Conservation (phyloP, 2,329 filamentous ascomycete genomes). For the Acarospora socialis region DNA sequence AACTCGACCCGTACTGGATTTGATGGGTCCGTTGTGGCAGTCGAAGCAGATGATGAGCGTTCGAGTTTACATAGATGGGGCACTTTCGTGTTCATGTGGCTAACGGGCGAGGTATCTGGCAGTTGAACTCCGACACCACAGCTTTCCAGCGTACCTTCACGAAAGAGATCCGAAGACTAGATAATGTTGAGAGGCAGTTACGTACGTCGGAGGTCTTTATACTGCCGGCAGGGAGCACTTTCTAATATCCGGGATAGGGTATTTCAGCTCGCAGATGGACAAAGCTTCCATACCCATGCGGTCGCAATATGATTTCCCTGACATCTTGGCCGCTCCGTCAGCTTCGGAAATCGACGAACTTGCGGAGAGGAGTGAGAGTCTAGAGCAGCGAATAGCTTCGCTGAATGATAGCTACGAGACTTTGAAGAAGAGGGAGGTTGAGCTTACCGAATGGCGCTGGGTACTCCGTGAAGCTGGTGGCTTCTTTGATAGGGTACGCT, state of each 20-base stretch:
- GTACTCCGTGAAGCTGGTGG: constrained; percentile 89
- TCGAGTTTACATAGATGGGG: too few species aligned
- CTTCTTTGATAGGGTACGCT: constrained; percentile 71
- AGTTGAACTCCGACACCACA: constrained; percentile 86
- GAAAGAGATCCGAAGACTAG: constrained; percentile 88
- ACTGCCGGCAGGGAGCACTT: constrained; percentile 1
- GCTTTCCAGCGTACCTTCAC: constrained; percentile 97
- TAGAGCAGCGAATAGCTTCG: constrained; percentile 81
- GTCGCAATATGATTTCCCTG: constrained; percentile 80
- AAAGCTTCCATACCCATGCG: constrained; percentile 76
- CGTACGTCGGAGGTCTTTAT: constrained; percentile 21
- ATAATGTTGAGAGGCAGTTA: constrained; percentile 96
- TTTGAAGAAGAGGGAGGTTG: constrained; percentile 91
- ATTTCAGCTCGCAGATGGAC: constrained; percentile 92
- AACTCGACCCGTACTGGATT: too few species aligned
- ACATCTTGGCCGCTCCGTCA: constrained; percentile 72
- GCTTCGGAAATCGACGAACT: constrained; percentile 95
- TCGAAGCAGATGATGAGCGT: too few species aligned
- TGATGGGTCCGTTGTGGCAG: too few species aligned
- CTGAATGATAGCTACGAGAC: constrained; percentile 98
- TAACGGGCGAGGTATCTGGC: too few species aligned
- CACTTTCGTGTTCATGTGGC: too few species aligned
- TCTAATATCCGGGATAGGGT: constrained; percentile 43
- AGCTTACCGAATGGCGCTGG: constrained; percentile 97
- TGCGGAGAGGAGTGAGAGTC: constrained; percentile 75